Base-by-base conservation (phyloP, 2,329 filamentous ascomycete species). In the Hypoxylon sp. region DNA sequence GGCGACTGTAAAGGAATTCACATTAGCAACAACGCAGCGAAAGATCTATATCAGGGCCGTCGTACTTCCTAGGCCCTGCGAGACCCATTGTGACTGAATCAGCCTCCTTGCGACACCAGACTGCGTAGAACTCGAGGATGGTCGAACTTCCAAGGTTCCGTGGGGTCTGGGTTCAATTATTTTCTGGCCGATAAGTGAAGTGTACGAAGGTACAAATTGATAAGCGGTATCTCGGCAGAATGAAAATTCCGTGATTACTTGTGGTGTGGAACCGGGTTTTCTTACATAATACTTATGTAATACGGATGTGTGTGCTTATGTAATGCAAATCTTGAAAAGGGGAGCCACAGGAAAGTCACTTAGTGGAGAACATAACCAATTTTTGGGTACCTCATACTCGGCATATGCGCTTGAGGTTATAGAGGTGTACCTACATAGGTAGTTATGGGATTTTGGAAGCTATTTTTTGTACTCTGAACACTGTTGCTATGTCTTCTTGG, bases 1-100 rank as follows among this genome's bases (percentile, higher is more conserved):
- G 85, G 73, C 78, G 80, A 69, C 79, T 82, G 57, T 3, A 70
- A 6, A 51, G 30, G 10, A 20, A 40, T 61, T 51, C n/a, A 54
- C 37, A 20, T 68, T 60, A 74, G 65, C 46, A 69, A 31, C 0
- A 22, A 14, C 27, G 48, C 2, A 20, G 25, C 6, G 14, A 13
- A 11, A 20, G 33, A 8, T 33, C 6, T 4, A 57, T 53, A 25
- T 49, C 4, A 42, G 22, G n/a, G 8, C 1, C 14, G 27, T 2
- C 73, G 51, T 75, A 77, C 75, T 66, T 74, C 49, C 65, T 72
- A 51, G 72, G 71, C 4, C 74, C 75, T 71, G 75, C 33, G 55
- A 77, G 75, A 72, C 75, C 75, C 75, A 77, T 77, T 35, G 54
- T 70, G 50, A 54, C 48, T 35, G 44, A 62, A 64, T 61, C 55